These are phyloP conservation scores for Myriosclerotinia curreyana DNA, from an alignment of 2,329 filamentous ascomycete genomes.

Conservation along the genomic window DNA sequence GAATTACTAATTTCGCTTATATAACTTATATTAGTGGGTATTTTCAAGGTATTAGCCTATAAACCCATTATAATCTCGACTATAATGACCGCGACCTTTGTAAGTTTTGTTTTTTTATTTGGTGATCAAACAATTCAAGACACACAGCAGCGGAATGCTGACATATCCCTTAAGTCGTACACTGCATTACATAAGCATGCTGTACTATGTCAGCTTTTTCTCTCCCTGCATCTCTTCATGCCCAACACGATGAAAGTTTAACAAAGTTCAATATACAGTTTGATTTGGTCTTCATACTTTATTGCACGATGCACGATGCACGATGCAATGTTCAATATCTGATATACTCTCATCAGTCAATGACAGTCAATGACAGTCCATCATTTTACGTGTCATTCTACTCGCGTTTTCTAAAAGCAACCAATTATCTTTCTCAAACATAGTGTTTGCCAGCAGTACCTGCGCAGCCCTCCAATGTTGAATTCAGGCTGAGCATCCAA, in stretches of 20 bases:
- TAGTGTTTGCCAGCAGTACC: conserved; percentile 10
- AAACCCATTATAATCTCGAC: no score
- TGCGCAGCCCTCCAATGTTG: background rate
- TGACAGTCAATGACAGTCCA: background rate
- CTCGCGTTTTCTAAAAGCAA: background rate
- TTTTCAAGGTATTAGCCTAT: no score
- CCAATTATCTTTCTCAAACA: background rate
- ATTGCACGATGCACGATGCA: background rate
- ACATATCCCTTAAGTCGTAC: background rate
- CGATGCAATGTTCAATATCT: background rate
- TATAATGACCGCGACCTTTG: no score
- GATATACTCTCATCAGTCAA: background rate
- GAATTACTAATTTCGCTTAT: no score
- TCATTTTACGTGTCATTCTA: background rate
- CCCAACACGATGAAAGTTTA: background rate
- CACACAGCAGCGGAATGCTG: background rate
- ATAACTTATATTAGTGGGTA: no score
- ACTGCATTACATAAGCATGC: conserved; percentile 1
- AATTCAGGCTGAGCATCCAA: conserved; percentile 13
- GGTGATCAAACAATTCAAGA: background rate
- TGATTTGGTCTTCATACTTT: background rate
- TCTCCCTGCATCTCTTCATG: background rate
- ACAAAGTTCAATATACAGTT: background rate
- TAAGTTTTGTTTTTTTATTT: background rate
- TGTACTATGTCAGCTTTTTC: background rate